Base-by-base conservation (phyloP, 176 grass and related monocot species). In the Themeda triandra region DNA sequence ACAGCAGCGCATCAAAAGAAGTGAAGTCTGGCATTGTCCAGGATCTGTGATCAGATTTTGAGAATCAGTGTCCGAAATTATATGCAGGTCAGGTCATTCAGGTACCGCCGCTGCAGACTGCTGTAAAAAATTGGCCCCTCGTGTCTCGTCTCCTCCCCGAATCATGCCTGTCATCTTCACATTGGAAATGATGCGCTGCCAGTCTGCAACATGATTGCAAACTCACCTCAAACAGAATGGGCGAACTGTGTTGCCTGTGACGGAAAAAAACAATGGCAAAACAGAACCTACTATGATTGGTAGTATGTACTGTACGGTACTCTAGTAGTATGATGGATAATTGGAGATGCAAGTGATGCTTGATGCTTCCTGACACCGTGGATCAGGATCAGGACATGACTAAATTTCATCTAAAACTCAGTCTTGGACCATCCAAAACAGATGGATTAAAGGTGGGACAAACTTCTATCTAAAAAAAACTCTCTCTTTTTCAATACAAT, bases 21-120 rank as follows among this genome's bases (percentile, higher is more conserved):
- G 73, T 35, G 84, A 68, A 60, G 67, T 24, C 73, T 83, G 66
- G 73, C 58, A 23, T 72, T 78, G 79, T 66, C 51, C 75, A 83
- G 89, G 75, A 90, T 86, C 84, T 75, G 66, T 75, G 66, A 90
- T 90, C 89, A 90, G 89, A 83, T 79, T 66, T 58, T 23, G 76
- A 49, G 66, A 89, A 62, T 85, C 87, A 75, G 82, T 89, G 82
- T 76, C 71, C 15, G 80, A 71, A 58, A 27, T 71, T 13, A 56
- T 56, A 66, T 66, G 73, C 29, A 66, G 35, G 68, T 79, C 80
- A 73, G 74, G 80, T 79, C 83, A 68, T 29, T 77, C 72, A 53
- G 42, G 64, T 41, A 15, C 78, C n/a, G 6, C 77, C 30, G 17
- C 44, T 13, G 13, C 42, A 1, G 42, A 35, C 44, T 46, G 44